Evolutionary conservation across 352 stramenopile genomes (phyloP).

Genomic region (Phytophthora lateralis): DNA sequence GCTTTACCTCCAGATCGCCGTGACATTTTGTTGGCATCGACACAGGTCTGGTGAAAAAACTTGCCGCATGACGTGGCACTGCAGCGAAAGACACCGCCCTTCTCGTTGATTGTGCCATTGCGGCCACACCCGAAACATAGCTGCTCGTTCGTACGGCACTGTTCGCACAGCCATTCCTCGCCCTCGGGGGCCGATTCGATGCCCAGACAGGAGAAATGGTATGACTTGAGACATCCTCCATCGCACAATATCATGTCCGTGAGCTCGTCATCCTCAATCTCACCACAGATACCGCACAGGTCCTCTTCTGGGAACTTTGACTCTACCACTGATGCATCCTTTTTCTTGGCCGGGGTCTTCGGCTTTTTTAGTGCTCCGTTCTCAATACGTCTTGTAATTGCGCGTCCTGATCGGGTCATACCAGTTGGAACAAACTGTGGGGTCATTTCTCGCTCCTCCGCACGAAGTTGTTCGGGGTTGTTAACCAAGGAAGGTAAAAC

Average conservation of each 20-base stretch:
- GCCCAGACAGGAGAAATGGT: slow-evolving; percentile 92
- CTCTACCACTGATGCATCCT: slow-evolving; percentile 14
- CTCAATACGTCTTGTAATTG: slow-evolving; percentile 66
- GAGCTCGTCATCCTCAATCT: slow-evolving; percentile 84
- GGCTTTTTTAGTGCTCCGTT: slow-evolving; percentile 36
- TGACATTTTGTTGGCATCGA: slow-evolving; percentile 69
- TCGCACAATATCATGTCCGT: slow-evolving; percentile 93
- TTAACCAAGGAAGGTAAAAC: slow-evolving; percentile 3
- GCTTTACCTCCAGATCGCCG: slow-evolving; percentile 44
- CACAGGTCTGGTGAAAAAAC: slow-evolving; percentile 86
- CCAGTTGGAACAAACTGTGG: slow-evolving; percentile 65
- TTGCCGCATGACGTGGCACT: slow-evolving; percentile 70
- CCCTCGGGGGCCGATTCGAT: slow-evolving; percentile 71
- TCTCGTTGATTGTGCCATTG: slow-evolving; percentile 89
- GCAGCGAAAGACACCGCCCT: slow-evolving; percentile 84
- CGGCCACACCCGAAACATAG: slow-evolving; percentile 88
- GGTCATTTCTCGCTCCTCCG: slow-evolving; percentile 23
- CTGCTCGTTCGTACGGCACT: slow-evolving; percentile 90
- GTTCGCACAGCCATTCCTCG: slow-evolving; percentile 90
- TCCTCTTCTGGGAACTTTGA: slow-evolving; percentile 77
- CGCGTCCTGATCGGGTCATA: slow-evolving; percentile 66
- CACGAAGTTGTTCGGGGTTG: slow-evolving; percentile 6
- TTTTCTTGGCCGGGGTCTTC: slow-evolving; percentile 35
- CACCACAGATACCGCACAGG: slow-evolving; percentile 74
- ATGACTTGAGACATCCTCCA: slow-evolving; percentile 90